Evolutionary conservation across 176 grass and related monocot species (phyloP).

Genomic region (Carex scoparia): DNA sequence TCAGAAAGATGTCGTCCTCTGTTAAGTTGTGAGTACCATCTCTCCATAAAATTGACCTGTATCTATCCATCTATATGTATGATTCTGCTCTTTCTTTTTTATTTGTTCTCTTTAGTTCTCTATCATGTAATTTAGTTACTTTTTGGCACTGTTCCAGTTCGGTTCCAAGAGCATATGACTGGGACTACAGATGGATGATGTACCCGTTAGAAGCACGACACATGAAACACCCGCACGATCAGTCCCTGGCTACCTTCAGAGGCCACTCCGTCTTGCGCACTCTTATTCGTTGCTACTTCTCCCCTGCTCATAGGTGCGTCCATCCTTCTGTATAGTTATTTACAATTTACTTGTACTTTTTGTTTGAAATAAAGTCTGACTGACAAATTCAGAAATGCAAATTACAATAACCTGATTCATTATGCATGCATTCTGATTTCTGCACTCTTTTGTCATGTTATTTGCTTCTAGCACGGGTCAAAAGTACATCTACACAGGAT

Average conservation of each 20-base stretch:
- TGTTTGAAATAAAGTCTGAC: not conserved
- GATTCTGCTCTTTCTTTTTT: not conserved
- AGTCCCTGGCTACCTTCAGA: slow-evolving; percentile 79
- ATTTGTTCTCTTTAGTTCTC: not conserved
- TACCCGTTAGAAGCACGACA: slow-evolving; percentile 48
- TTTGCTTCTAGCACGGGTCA: slow-evolving; percentile 68
- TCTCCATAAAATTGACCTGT: not conserved
- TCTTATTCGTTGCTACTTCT: slow-evolving; percentile 95
- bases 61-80: slow-evolving; percentile 1
- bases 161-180: slow-evolving; percentile 32
- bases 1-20: slow-evolving; percentile 75
- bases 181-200: slow-evolving; percentile 82
- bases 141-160: slow-evolving; percentile 32
- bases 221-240: slow-evolving; percentile 60
- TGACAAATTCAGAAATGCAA: slow-evolving; percentile 1
- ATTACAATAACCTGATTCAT: not conserved
- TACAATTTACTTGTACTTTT: not conserved
- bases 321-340: not conserved
- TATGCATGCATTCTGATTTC: not conserved
- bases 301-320: slow-evolving; percentile 61
- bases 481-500: slow-evolving; percentile 97
- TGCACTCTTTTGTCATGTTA: not conserved
- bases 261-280: slow-evolving; percentile 82
- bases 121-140: not conserved
- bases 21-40: slow-evolving; percentile 28